Percentiles rank a stretch among this genome's conserved stretches.
Conservation (phyloP, 345 rosid genomes). For the Populus pruinosa region DNA sequence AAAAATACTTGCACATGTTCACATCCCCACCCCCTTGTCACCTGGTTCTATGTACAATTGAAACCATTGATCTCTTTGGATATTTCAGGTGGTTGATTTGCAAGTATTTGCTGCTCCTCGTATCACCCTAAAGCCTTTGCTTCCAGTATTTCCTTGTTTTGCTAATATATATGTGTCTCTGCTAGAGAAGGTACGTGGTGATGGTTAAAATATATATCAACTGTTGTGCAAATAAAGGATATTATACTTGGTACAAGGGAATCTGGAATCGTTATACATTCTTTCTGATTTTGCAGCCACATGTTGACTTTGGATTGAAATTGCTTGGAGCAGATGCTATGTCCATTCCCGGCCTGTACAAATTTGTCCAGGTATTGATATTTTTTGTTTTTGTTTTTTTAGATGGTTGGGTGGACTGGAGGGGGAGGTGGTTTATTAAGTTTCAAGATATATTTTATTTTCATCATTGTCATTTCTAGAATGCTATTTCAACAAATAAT, state of each 20-base stretch:
- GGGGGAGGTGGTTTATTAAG: not conserved
- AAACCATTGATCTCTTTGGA: not conserved
- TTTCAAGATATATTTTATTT: not conserved
- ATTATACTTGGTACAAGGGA: not conserved
- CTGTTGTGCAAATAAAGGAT: not conserved
- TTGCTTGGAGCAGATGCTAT: conserved; percentile 90
- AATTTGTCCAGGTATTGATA: conserved; percentile 76
- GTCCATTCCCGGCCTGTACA: conserved; percentile 95
- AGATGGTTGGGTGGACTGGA: not conserved
- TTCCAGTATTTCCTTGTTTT: conserved; percentile 91
- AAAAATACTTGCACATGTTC: not conserved
- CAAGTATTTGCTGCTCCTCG: conserved; percentile 92
- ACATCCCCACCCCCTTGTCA: not conserved
- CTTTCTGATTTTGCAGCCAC: conserved; percentile 59
- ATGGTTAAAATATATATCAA: not conserved
- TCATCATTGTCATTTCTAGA: not conserved
- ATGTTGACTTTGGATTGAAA: conserved; percentile 92
- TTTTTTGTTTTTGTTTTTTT: not conserved
- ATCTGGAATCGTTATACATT: not conserved
- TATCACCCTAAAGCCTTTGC: conserved; percentile 85
- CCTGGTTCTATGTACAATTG: not conserved
- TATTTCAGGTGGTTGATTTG: conserved; percentile 71
- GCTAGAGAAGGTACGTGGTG: conserved; percentile 72
- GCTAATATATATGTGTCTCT: conserved; percentile 83
- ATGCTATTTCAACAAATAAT: not conserved